Percentiles rank a stretch among this genome's conserved stretches.
These are phyloP conservation scores for Metarhizium humberi DNA, from an alignment of 2,329 filamentous ascomycete genomes.

Conservation along the genomic window DNA sequence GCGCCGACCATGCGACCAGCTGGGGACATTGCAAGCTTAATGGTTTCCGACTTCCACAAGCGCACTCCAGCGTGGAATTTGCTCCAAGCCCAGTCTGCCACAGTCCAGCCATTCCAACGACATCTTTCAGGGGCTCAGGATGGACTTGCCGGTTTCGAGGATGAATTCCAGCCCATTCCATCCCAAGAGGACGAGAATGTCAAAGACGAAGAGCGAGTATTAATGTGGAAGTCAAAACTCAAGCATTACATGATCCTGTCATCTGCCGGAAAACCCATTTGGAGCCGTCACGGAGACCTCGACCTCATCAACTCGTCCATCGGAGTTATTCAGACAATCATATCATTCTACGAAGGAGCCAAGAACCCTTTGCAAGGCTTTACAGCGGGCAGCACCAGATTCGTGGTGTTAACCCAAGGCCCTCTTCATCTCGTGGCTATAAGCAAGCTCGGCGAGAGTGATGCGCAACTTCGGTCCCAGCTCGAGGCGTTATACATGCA, in stretches of 20 bases:
- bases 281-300: slow-evolving; percentile 87
- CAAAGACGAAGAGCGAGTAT: slow-evolving; percentile 50
- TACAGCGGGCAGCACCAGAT: slow-evolving; percentile 75
- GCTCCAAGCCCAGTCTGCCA: slow-evolving; percentile 52
- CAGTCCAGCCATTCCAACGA: slow-evolving; percentile 51
- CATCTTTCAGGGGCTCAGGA: slow-evolving; percentile 35
- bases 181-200: slow-evolving; percentile 34
- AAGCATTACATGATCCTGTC: slow-evolving; percentile 98
- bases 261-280: slow-evolving; percentile 93
- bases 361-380: slow-evolving; percentile 74
- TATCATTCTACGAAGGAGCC: slow-evolving; percentile 85
- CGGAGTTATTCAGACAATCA: slow-evolving; percentile 92
- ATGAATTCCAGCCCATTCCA: slow-evolving; percentile 71
- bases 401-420: slow-evolving; percentile 76
- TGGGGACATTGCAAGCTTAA: slow-evolving; percentile 72
- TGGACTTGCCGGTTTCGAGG: slow-evolving; percentile 56
- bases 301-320: slow-evolving; percentile 87
- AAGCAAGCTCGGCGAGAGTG: slow-evolving; percentile 85
- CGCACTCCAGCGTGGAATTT: slow-evolving; percentile 61
- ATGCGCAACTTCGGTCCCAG: slow-evolving; percentile 76
- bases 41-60: slow-evolving; percentile 60
- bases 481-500: slow-evolving; percentile 97
- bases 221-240: slow-evolving; percentile 79
- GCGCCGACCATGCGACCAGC: slow-evolving; percentile 52
- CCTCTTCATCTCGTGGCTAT: slow-evolving; percentile 91